These are phyloP conservation scores for Puccinia horiana DNA, from an alignment of 1,284 basidiomycete species.

Conservation along the genomic window DNA sequence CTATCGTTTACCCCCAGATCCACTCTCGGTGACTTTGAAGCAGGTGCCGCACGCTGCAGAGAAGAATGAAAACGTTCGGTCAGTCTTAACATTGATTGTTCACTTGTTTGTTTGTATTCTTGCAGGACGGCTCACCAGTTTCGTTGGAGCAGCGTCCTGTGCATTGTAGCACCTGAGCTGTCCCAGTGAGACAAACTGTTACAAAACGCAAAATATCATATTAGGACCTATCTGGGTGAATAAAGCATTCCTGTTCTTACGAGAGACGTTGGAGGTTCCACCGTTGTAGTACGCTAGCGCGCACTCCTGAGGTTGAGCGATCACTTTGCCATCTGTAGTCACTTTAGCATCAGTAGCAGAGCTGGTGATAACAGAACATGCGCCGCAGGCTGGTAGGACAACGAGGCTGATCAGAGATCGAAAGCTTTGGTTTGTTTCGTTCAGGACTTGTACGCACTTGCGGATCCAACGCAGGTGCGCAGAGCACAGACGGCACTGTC, in stretches of 20 bases:
- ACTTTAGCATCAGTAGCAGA: background rate
- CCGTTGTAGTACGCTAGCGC: background rate
- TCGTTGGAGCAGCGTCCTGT: background rate
- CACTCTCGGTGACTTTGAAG: constrained; percentile 2
- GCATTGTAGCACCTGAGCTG: background rate
- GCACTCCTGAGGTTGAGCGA: background rate
- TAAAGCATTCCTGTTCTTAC: background rate
- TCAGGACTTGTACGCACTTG: background rate
- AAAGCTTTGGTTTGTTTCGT: background rate
- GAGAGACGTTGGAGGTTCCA: background rate
- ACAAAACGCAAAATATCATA: background rate
- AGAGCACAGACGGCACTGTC: background rate
- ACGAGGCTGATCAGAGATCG: background rate
- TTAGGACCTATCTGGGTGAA: background rate
- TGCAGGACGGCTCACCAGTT: background rate
- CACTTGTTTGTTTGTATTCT: background rate
- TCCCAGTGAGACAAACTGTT: background rate
- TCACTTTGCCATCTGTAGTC: background rate
- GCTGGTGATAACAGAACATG: constrained; percentile 7
- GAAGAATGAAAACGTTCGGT: background rate
- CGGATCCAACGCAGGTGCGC: background rate
- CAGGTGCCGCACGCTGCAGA: background rate
- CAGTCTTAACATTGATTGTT: background rate
- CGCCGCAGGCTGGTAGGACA: background rate
- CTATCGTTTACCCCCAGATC: too few relatives aligned